Evolutionary conservation across 345 rosid species (phyloP).

Genomic region (Euphorbia peplus): DNA sequence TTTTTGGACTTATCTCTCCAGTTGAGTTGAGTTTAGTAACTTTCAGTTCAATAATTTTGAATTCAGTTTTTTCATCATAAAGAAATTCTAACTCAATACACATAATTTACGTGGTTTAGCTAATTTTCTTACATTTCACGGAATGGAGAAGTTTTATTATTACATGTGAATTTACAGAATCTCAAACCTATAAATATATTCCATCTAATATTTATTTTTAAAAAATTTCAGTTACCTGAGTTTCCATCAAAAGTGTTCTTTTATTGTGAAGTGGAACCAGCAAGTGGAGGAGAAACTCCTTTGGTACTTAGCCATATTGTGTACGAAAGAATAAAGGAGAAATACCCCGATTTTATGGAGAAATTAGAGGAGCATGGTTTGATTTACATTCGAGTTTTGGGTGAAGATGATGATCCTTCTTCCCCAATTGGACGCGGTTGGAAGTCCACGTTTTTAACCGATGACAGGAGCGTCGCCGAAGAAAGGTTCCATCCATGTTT

Average conservation of each 20-base stretch:
- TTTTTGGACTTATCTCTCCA: too few relatives aligned
- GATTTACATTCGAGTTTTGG: constrained; percentile 61
- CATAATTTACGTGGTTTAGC: too few relatives aligned
- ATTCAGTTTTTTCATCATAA: too few relatives aligned
- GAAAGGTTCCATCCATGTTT: too few relatives aligned
- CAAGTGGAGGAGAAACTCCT: constrained; percentile 87
- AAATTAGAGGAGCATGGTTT: constrained; percentile 68
- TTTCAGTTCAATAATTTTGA: too few relatives aligned
- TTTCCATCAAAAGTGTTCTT: constrained; percentile 89
- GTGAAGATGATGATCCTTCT: constrained; percentile 75
- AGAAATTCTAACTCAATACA: too few relatives aligned
- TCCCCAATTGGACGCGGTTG: constrained; percentile 94
- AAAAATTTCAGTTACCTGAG: constrained; percentile 63
- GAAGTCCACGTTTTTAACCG: constrained; percentile 87
- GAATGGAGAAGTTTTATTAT: too few relatives aligned
- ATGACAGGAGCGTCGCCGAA: constrained; percentile 63
- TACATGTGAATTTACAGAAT: too few relatives aligned
- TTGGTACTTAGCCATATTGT: constrained; percentile 79
- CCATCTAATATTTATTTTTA: neutral
- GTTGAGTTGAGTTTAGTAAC: too few relatives aligned
- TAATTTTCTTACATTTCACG: too few relatives aligned
- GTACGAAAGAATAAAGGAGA: constrained; percentile 68
- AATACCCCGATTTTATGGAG: constrained; percentile 60
- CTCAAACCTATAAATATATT: too few relatives aligned
- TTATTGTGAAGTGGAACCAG: constrained; percentile 82